Evolutionary conservation across 495 filamentous ascomycete species (phyloP).

Genomic region (Penicillium daleae): DNA sequence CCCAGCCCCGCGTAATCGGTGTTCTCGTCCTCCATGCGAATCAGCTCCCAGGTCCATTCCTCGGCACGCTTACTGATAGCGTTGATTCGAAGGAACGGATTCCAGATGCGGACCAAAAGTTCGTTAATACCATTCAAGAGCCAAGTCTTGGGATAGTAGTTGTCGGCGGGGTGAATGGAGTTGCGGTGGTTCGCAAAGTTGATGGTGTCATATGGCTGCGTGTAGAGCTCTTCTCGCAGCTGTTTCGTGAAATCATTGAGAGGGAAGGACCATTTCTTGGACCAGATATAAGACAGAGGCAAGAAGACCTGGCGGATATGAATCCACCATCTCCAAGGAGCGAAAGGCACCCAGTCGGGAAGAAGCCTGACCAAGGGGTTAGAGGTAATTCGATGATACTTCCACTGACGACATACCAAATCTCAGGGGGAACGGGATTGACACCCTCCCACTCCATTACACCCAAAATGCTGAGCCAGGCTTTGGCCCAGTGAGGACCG

Average conservation of each 20-base stretch:
- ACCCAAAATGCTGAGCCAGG: slow-evolving; percentile 84
- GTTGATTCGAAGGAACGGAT: slow-evolving; percentile 68
- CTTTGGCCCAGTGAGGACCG: slow-evolving; percentile 94
- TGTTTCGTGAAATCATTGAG: slow-evolving; percentile 69
- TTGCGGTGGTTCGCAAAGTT: slow-evolving; percentile 79
- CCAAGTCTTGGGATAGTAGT: slow-evolving; percentile 92
- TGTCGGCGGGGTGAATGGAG: slow-evolving; percentile 75
- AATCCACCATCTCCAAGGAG: slow-evolving; percentile 98
- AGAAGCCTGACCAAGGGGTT: slow-evolving; percentile 61
- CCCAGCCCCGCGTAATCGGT: slow-evolving; percentile 86
- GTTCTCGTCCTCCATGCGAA: slow-evolving; percentile 88
- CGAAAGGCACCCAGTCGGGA: slow-evolving; percentile 92
- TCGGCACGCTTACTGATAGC: slow-evolving; percentile 67
- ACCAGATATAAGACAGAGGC: slow-evolving; percentile 89
- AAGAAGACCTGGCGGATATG: slow-evolving; percentile 93
- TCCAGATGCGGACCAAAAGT: slow-evolving; percentile 75
- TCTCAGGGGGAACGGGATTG: slow-evolving; percentile 89
- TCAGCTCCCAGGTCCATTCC: slow-evolving; percentile 73
- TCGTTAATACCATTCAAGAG: slow-evolving; percentile 77
- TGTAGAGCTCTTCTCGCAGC: slow-evolving; percentile 83
- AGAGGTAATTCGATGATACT: neutral
- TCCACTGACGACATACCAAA: slow-evolving; percentile 63
- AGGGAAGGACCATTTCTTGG: slow-evolving; percentile 72
- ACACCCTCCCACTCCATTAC: slow-evolving; percentile 89
- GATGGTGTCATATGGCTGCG: slow-evolving; percentile 76